A percentile compares a stretch with the other conserved stretches of the same genome.
Evolutionary conservation across 2,329 filamentous ascomycete genomes (phyloP).

Genomic region (Leptographium radiaticola): DNA sequence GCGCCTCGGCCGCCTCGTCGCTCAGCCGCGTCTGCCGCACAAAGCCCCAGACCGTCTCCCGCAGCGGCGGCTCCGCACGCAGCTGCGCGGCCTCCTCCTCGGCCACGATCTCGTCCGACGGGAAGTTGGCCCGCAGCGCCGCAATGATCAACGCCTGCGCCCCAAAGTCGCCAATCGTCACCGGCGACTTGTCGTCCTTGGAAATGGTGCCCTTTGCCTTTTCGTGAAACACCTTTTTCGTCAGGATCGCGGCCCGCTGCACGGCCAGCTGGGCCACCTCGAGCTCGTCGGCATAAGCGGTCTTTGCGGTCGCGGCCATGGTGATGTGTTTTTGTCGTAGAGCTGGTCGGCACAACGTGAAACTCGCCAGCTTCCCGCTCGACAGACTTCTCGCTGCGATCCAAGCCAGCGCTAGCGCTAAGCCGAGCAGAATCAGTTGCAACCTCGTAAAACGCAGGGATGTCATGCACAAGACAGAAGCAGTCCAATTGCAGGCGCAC

Average conservation of each 20-base stretch:
- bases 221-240: slow-evolving; percentile 49
- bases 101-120: slow-evolving; percentile 78
- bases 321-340: slow-evolving; percentile 16
- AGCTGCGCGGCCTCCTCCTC: slow-evolving; percentile 86
- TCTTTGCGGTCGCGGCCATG: slow-evolving; percentile 23
- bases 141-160: slow-evolving; percentile 93
- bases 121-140: slow-evolving; percentile 81
- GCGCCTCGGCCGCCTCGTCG: slow-evolving; percentile 42
- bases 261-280: slow-evolving; percentile 78
- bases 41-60: slow-evolving; percentile 71
- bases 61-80: slow-evolving; percentile 54
- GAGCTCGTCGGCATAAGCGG: slow-evolving; percentile 60
- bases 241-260: slow-evolving; percentile 54
- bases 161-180: slow-evolving; percentile 96
- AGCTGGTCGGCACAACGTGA: slow-evolving; percentile 12
- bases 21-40: slow-evolving; percentile 53
- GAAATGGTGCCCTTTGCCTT: slow-evolving; percentile 89
- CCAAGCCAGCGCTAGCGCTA: slow-evolving; percentile 12
- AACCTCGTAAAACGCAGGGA: neutral
- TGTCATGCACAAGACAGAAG: too few species aligned
- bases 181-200: slow-evolving; percentile 91
- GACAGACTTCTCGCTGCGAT: neutral
- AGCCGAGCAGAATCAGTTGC: neutral
- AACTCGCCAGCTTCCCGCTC: too few species aligned
- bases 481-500: too few species aligned